Base-by-base conservation (phyloP, 2,329 filamentous ascomycete species). In the Plectosphaerella sp. region DNA sequence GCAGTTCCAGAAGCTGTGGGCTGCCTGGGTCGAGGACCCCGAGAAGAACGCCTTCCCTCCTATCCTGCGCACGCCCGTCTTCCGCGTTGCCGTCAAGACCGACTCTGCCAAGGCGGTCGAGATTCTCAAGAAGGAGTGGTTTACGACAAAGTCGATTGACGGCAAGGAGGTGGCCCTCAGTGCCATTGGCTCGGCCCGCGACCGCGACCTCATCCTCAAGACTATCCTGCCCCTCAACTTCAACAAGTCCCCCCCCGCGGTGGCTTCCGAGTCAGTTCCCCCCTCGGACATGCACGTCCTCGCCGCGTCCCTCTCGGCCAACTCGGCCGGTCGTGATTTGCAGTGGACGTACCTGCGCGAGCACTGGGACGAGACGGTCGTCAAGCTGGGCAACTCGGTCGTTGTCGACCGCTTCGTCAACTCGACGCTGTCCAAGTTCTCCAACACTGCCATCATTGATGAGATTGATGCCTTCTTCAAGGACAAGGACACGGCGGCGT, bases 401-500 rank as follows among this genome's bases (percentile, higher is more conserved):
- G 83, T 97, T 3, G 77, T 97, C 15, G 93, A 99, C 72, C 86
- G 93, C 47, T 96, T 96, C 72, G 74, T 99, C 61, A 86, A 89
- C 60, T 77, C 88, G 59, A 85, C 85, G 45, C 74, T 99, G 59
- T 83, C 83, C 62, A 88, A 89, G 65, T 97, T 95, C 67, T 83
- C 89, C 3, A 86, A 91, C 61, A 72, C 76, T 14, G 79, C 80
- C 57, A 78, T 83, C 15, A 80, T 90, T 56, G 77, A 84, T 58
- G 91, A 97, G 50, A 94, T 99, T 62, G 78, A 86, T 48, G 68
- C 72, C 3, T 99, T 99, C 78, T 99, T 97, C 76, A 78, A 82
- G 61, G 80, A 82, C 62, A 96, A 93, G 76, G 89, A 97, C 64
- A 93, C 88, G 16, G 84, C 84, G 62, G 88, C 86, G 47, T 97